Evolutionary conservation across 192 early-diverging fungal species (phyloP).

Genomic region (Blastocladiella britannica): DNA sequence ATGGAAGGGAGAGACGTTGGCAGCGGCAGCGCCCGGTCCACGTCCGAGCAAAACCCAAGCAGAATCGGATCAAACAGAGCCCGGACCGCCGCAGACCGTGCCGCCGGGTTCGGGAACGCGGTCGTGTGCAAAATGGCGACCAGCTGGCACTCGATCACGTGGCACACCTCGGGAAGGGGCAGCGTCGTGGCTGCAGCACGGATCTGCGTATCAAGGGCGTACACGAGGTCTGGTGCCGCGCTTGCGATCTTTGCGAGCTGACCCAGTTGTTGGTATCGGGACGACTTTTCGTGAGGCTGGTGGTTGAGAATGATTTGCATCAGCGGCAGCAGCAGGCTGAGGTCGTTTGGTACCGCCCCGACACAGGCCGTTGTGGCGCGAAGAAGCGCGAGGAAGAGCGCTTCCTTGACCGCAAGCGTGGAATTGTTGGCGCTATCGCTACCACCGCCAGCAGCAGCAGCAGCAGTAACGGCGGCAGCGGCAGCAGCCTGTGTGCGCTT

Average conservation of each 20-base stretch:
- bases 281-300: background rate
- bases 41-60: no score
- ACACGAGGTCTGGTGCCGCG: background rate
- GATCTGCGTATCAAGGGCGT: background rate
- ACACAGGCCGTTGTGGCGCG: background rate
- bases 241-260: background rate
- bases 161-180: background rate
- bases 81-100: no score
- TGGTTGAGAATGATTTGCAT: background rate
- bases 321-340: background rate
- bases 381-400: background rate
- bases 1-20: no score
- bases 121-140: background rate
- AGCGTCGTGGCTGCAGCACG: background rate
- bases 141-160: background rate
- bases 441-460: no score
- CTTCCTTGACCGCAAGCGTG: no score
- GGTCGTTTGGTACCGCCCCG: background rate
- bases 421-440: no score
- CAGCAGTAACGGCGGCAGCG: no score
- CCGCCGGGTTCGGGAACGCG: background rate
- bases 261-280: background rate
- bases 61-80: no score
- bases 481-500: no score
- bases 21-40: no score